A percentile compares a stretch with the other conserved stretches of the same genome.
Evolutionary conservation across 768 basidiomycete genomes (phyloP).

Genomic region (Termitomyces sp.): DNA sequence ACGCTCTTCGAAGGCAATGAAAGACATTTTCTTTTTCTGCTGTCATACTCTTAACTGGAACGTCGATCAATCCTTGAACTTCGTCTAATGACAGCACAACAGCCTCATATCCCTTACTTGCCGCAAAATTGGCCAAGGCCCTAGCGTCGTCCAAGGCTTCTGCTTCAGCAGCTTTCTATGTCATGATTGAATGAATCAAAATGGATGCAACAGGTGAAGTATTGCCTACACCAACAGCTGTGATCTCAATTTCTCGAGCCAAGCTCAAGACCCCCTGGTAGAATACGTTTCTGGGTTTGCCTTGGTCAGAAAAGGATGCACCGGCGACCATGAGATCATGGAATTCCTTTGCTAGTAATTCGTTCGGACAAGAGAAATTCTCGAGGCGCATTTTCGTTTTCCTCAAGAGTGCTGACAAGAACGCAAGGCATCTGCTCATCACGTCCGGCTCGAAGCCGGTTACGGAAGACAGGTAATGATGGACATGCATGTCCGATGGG

Average conservation of each 20-base stretch:
- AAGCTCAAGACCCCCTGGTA: too few species aligned
- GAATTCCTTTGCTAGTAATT: too few species aligned
- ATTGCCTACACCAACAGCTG: too few species aligned
- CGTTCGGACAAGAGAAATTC: too few species aligned
- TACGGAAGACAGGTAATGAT: background rate
- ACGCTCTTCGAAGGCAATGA: background rate
- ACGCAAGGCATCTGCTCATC: background rate
- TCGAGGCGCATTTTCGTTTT: background rate
- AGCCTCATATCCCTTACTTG: background rate
- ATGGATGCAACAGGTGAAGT: background rate
- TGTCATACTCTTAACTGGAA: fast-evolving
- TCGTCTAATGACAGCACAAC: background rate
- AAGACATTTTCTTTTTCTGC: background rate
- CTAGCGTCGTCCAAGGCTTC: background rate
- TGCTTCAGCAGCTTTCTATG: too few species aligned
- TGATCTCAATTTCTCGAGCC: too few species aligned
- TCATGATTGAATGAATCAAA: background rate
- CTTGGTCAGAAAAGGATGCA: too few species aligned
- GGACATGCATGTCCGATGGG: background rate
- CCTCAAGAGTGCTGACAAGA: background rate
- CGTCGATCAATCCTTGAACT: background rate
- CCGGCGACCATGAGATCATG: too few species aligned
- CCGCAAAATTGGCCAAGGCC: background rate
- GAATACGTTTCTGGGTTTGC: too few species aligned
- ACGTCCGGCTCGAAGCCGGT: too few species aligned